Evolutionary conservation across 2,329 filamentous ascomycete genomes (phyloP).

Genomic region (Trichoderma simmonsii): DNA sequence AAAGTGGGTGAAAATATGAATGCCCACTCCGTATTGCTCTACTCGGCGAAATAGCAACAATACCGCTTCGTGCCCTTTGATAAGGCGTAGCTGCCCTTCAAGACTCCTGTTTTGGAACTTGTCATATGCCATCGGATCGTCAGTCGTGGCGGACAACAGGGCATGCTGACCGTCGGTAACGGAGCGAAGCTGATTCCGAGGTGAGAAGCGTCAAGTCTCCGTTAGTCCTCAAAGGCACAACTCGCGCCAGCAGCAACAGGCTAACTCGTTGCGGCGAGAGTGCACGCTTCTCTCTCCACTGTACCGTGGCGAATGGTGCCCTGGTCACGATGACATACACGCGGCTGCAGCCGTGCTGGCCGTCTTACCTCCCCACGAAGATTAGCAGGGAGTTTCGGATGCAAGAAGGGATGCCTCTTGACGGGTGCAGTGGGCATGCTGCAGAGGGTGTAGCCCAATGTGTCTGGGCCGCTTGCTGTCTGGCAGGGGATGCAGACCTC

Average conservation of each 20-base stretch:
- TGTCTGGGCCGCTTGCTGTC: neutral
- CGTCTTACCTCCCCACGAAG: conserved; percentile 17
- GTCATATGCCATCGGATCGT: neutral
- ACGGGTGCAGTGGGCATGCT: conserved; percentile 2
- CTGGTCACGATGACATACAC: conserved; percentile 15
- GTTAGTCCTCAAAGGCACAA: neutral
- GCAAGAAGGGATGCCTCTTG: conserved; percentile 11
- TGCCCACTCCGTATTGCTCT: neutral
- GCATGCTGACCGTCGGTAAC: neutral
- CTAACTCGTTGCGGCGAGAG: conserved; percentile 6
- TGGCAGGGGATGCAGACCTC: neutral
- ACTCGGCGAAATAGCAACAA: neutral
- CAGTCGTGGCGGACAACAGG: neutral
- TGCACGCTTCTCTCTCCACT: conserved; percentile 4
- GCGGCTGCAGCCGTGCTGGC: conserved; percentile 20
- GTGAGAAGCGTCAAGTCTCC: neutral
- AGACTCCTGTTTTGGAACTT: neutral
- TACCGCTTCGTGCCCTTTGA: neutral
- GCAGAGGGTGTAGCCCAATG: neutral
- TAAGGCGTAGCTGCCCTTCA: neutral
- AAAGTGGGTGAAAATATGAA: neutral
- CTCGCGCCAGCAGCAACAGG: neutral
- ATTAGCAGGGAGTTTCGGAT: conserved; percentile 11
- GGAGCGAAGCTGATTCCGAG: neutral
- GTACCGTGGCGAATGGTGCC: conserved; percentile 3